phyloP scores from a whole-genome alignment of 2,329 filamentous ascomycete species.

The Paecilomyces sp. region DNA sequence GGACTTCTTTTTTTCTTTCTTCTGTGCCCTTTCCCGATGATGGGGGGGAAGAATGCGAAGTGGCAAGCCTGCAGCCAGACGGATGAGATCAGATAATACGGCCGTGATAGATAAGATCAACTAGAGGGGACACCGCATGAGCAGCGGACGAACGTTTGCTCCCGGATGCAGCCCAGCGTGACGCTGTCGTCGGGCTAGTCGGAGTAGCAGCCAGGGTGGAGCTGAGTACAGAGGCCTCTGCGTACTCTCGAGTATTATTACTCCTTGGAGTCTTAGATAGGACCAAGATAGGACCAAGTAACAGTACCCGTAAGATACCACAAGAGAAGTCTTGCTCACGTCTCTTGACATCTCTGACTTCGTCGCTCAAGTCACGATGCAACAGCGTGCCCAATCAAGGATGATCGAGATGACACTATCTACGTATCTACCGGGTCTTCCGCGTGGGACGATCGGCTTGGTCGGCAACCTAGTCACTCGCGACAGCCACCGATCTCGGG shows the following conservation, averaged over 20 bases:
- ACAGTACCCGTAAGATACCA: no score
- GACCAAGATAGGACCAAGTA: no score
- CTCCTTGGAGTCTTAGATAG: no score
- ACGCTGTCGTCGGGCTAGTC: background rate
- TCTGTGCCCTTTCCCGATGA: background rate
- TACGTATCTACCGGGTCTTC: background rate
- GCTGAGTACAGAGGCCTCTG: no score
- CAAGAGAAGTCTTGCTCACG: no score
- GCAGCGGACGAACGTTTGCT: background rate
- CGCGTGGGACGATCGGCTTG: background rate
- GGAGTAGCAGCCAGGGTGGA: no score
- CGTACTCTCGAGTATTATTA: no score
- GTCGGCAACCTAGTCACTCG: background rate
- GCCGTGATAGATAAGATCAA: conserved; percentile 18
- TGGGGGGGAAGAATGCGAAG: background rate
- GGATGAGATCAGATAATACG: conserved; percentile 7
- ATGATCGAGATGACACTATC: background rate
- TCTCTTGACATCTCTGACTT: no score
- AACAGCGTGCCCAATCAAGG: background rate
- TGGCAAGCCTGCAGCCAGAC: background rate
- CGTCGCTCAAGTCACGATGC: background rate
- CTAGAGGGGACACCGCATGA: background rate
- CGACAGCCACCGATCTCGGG: background rate
- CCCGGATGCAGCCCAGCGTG: background rate
- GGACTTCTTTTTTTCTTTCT: background rate